These are phyloP conservation scores for Tolypocladium endophyticum DNA, from an alignment of 2,329 filamentous ascomycete genomes.

Conservation along the genomic window DNA sequence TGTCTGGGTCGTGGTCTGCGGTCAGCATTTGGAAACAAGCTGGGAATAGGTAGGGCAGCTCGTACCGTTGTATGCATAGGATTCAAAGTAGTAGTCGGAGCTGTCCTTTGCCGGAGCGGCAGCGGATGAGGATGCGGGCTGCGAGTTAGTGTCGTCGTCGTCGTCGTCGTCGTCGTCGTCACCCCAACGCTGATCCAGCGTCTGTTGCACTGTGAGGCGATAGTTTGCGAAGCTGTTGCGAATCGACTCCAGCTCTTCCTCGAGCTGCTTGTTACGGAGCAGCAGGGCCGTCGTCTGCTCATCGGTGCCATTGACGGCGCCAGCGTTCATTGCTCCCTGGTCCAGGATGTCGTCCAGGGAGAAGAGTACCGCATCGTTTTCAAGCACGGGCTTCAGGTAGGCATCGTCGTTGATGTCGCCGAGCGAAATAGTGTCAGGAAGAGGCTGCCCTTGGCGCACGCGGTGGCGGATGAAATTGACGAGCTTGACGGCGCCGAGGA, in stretches of 20 bases:
- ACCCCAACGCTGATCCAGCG: slow-evolving; percentile 55
- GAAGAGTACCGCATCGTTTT: slow-evolving; percentile 84
- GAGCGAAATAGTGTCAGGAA: slow-evolving; percentile 49
- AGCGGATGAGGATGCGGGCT: slow-evolving; percentile 7
- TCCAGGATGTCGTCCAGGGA: slow-evolving; percentile 59
- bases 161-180: slow-evolving; percentile 45
- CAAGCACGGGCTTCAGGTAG: slow-evolving; percentile 73
- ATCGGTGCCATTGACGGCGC: slow-evolving; percentile 17
- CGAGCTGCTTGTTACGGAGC: slow-evolving; percentile 43
- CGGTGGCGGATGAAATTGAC: slow-evolving; percentile 56
- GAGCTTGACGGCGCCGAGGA: slow-evolving; percentile 62
- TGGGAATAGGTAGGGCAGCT: neutral
- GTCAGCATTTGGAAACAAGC: neutral
- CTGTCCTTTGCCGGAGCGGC: slow-evolving; percentile 19
- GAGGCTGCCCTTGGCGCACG: slow-evolving; percentile 29
- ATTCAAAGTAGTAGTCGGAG: slow-evolving; percentile 46
- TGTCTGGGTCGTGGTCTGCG: slow-evolving; percentile 40
- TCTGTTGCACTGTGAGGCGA: slow-evolving; percentile 53
- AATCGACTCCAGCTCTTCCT: slow-evolving; percentile 49
- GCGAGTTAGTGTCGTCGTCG: slow-evolving; percentile 20
- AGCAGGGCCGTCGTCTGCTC: slow-evolving; percentile 16
- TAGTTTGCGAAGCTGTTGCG: slow-evolving; percentile 55
- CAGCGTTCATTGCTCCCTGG: slow-evolving; percentile 5
- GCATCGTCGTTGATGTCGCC: slow-evolving; percentile 64
- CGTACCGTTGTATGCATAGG: slow-evolving; percentile 50